Evolutionary conservation across 345 rosid species (phyloP).

Genomic region (Populus alba): DNA sequence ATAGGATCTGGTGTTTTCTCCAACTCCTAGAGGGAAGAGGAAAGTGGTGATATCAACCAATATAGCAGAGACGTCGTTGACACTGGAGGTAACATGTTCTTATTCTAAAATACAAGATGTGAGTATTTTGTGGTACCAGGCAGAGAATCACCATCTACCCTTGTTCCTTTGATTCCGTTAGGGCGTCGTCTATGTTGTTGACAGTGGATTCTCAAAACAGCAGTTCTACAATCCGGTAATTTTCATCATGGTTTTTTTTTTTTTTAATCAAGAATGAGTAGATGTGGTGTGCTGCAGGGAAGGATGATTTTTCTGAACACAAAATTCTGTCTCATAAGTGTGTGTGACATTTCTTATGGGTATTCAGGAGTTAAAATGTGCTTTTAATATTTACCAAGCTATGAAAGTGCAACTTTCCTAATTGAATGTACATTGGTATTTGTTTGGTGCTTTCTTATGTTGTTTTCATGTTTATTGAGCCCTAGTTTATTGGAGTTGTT

Average conservation of each 20-base stretch:
- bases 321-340: neutral
- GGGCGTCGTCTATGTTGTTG: constrained; percentile 95
- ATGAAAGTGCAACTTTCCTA: neutral
- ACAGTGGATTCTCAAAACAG: constrained; percentile 96
- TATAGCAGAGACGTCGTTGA: constrained; percentile 92
- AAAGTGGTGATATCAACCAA: constrained; percentile 92
- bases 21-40: constrained; percentile 87
- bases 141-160: constrained; percentile 9
- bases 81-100: constrained; percentile 64
- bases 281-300: neutral
- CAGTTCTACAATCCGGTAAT: constrained; percentile 88
- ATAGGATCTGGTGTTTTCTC: constrained; percentile 81
- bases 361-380: neutral
- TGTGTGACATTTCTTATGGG: neutral
- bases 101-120: constrained; percentile 3
- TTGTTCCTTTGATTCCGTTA: constrained; percentile 34
- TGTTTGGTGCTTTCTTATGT: neutral
- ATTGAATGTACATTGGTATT: neutral
- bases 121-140: neutral
- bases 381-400: neutral
- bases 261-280: constrained; percentile 5
- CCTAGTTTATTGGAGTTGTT: neutral
- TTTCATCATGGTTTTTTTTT: constrained; percentile 11
- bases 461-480: neutral
- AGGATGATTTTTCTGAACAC: neutral